Evolutionary conservation across 495 filamentous ascomycete species (phyloP), one percentile per base, ranked within the genome.

Genomic region (Neurospora tetraspora): DNA sequence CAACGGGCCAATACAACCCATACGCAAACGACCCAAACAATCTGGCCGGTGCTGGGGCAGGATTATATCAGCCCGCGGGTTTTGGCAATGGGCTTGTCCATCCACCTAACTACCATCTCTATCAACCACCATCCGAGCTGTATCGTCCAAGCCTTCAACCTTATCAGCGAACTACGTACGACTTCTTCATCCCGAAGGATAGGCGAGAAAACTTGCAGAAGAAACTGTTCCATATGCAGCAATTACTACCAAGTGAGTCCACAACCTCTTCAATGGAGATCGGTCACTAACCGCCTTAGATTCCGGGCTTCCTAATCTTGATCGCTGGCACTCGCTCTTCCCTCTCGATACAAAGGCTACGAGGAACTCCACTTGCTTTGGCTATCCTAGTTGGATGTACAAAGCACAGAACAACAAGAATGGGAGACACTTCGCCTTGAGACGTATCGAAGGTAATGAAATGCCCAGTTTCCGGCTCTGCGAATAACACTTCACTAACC

Each of bases 41-140:
- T 39, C 72, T 86, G 34, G 80, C 84, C 11, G 84, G 82, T 34
- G 79, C 88, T 45, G 85, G 84, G 14, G 84, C 84, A 5, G 83
- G 82, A 20, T 93, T 88, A 76, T 87, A 80, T 70, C 71, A 80
- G 4, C 83, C 83, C 40, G 80, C 76, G 40, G 74, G 80, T 0
- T 83, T 76, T n/a, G 76, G 89, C 72, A 74, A 85, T 16, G 78
- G 85, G 5, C 84, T 87, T 2, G 76, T 82, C 83, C 93, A 94
- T 77, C 93, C 92, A 86, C 90, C 93, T 70, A 89, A 96, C 85
- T 97, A 97, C 79, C 95, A 98, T 83, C 88, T 97, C 8, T 99
- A 98, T 78, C 92, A 93, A 27, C 93, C 53, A 23, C 53, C 94
- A 1, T 85, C 92, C 73, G 93, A 93, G n/a, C 89, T 93, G 9